Evolutionary conservation across 345 rosid species (phyloP).

Genomic region (Boechera divaricarpa): DNA sequence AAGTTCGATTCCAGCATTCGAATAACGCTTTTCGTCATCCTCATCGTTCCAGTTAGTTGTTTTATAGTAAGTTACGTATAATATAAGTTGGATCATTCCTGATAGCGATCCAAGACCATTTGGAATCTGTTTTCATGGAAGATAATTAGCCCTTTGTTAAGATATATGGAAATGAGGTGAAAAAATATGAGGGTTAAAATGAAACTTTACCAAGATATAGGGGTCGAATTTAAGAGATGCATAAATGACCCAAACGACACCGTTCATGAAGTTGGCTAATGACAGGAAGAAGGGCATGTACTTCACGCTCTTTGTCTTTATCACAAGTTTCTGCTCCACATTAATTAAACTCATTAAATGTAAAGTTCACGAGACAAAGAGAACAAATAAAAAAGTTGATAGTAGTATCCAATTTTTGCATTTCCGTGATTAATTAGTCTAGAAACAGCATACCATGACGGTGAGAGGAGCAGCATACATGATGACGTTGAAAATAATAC

Average conservation of each 20-base stretch:
- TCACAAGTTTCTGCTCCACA: conserved; percentile 59
- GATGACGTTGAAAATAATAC: conserved; percentile 46
- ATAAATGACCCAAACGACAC: conserved; percentile 61
- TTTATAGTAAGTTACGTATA: conserved; percentile 51
- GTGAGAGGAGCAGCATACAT: conserved; percentile 79
- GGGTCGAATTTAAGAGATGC: conserved; percentile 65
- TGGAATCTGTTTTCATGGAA: conserved; percentile 47
- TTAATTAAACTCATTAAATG: conserved; percentile 18
- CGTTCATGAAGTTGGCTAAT: conserved; percentile 58
- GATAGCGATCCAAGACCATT: conserved; percentile 59
- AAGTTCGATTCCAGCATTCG: conserved; percentile 46
- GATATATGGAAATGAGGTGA: neutral
- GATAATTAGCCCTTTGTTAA: neutral
- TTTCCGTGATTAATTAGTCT: conserved; percentile 13
- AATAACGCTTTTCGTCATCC: conserved; percentile 37
- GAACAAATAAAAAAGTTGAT: neutral
- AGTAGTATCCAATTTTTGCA: neutral
- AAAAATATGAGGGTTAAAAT: neutral
- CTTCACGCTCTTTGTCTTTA: conserved; percentile 80
- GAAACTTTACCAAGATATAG: conserved; percentile 53
- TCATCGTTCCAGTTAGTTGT: conserved; percentile 54
- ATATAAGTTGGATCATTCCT: conserved; percentile 57
- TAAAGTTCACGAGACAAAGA: conserved; percentile 35
- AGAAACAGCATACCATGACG: conserved; percentile 58
- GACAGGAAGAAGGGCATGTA: conserved; percentile 82